Base-by-base conservation (phyloP, 2,329 filamentous ascomycete species). In the Coleophoma crateriformis region DNA sequence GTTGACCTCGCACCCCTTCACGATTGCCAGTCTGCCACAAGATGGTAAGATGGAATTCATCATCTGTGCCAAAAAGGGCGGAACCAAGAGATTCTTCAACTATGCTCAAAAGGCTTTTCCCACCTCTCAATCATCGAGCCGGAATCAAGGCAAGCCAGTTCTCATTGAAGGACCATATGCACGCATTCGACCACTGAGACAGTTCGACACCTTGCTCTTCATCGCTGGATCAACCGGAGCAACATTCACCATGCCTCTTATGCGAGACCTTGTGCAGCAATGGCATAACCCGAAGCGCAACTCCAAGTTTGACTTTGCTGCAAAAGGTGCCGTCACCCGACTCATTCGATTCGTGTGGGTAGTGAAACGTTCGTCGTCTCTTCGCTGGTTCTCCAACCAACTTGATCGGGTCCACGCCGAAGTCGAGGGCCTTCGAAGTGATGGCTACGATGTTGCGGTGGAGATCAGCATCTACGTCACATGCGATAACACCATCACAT, bases 191-290 rank as follows among this genome's bases (percentile, higher is more conserved):
- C 69, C 75, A 2, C 64, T 84, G 14, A 70, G 72, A 19, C 79
- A 83, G 56, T 84, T 83, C 51, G 81, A 85, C 52, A 82, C 74
- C 48, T 71, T 83, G 2, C 67, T 84, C 1, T 63, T 85, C 1
- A 65, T 85, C 8, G 79, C 81, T 7, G 79, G 79, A 19, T 78
- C 78, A 15, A 82, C 77, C 42, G 82, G 82, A 2, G 76, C 76
- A 20, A 79, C 92, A 66, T 99, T 95, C 49, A 99, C 84, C 22
- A 96, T 78, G 62, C 92, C 88, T 68, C 96, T 96, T 60, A 96
- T 85, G 57, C 82, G 82, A 20, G 87, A 86, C 81, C 90, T 92
- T 19, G 53, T 62, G 14, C 53, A 57, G 38, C 53, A 59, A 50
- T 60, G 58, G 54, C 52, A 35, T 34, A 20, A 77, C 70, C 71